Evolutionary conservation across 2,329 filamentous ascomycete genomes (phyloP).

Genomic region (Fusarium sp.): DNA sequence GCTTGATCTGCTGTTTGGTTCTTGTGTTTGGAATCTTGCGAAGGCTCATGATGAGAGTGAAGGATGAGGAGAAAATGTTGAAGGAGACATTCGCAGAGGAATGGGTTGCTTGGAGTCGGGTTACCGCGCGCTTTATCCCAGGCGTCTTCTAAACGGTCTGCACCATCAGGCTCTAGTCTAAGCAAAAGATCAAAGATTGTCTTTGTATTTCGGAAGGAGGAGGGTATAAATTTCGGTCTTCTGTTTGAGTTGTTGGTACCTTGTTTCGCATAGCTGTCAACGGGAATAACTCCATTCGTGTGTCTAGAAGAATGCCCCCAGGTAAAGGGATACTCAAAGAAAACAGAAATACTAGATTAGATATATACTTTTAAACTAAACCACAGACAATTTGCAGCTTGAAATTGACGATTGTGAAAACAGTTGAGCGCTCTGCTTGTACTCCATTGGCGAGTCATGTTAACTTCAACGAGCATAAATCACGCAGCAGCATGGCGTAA

Average conservation of each 20-base stretch:
- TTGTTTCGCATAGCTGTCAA: too few relatives aligned
- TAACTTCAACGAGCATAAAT: not conserved
- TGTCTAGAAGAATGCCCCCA: accelerated
- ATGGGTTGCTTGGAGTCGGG: not conserved
- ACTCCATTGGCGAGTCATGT: not conserved
- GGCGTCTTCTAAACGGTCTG: not conserved
- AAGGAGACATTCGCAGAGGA: not conserved
- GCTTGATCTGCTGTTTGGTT: not conserved
- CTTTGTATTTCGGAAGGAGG: not conserved
- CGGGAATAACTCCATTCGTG: not conserved
- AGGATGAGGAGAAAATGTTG: not conserved
- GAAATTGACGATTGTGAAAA: not conserved
- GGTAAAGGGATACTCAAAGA: too few relatives aligned
- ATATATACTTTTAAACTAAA: not conserved
- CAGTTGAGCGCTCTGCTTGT: accelerated
- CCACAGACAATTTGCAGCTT: too few relatives aligned
- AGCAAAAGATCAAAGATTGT: too few relatives aligned
- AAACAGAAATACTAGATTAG: accelerated
- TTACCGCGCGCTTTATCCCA: not conserved
- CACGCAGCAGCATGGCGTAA: not conserved
- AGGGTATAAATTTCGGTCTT: too few relatives aligned
- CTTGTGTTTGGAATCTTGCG: not conserved
- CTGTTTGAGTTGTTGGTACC: too few relatives aligned
- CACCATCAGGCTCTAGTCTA: accelerated
- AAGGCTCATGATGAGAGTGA: not conserved